Conservation (phyloP, 441 rosid species). For the Pelargonium cotyledonis region DNA sequence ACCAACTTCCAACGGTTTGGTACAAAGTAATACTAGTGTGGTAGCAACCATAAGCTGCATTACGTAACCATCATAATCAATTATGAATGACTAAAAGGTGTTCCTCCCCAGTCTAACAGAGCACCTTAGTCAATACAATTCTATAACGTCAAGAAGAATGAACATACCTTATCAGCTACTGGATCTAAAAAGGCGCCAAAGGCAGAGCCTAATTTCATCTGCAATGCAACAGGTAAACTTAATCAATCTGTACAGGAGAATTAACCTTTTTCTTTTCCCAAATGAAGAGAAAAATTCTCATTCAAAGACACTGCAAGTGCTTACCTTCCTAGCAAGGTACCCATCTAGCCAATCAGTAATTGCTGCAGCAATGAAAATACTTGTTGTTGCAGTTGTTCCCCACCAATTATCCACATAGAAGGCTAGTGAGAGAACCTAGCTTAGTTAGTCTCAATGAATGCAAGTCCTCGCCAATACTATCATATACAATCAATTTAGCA, state of each 20-base stretch:
- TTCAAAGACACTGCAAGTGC: neutral
- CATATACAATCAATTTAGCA: neutral
- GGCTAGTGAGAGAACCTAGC: constrained; percentile 36
- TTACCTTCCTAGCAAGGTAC: constrained; percentile 88
- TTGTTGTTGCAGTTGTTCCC: constrained; percentile 81
- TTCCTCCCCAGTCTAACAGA: constrained; percentile 9
- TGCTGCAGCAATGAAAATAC: constrained; percentile 83
- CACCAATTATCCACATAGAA: constrained; percentile 80
- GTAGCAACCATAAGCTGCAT: constrained; percentile 98
- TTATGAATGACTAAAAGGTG: neutral
- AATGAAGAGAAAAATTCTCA: neutral
- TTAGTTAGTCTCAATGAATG: neutral
- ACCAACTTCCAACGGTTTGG: constrained; percentile 57
- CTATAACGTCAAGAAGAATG: neutral
- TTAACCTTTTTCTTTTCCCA: neutral
- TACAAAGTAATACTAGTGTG: constrained; percentile 69
- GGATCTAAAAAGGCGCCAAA: constrained; percentile 99
- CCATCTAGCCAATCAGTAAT: constrained; percentile 99
- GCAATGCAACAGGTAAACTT: constrained; percentile 20
- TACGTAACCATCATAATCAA: constrained; percentile 17
- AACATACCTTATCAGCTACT: constrained; percentile 81
- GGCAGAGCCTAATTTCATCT: constrained; percentile 77
- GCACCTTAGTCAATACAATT: neutral
- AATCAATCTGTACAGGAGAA: neutral
- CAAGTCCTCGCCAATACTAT: neutral